Base-by-base conservation (phyloP, 495 filamentous ascomycete genomes). In the Baudoinia panamericana region DNA sequence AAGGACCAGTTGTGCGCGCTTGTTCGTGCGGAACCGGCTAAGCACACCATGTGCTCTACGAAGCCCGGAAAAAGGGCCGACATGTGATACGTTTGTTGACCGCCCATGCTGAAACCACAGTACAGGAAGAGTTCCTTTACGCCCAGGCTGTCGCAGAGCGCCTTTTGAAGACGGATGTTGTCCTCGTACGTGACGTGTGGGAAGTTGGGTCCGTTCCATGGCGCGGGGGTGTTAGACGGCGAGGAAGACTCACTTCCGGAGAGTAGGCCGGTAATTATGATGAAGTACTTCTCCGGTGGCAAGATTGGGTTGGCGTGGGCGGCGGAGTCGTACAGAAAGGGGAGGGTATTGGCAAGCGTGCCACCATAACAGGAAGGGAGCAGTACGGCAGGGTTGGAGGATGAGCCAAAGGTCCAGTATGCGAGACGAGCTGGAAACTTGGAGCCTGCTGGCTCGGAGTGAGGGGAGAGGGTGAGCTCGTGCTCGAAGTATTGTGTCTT, bases 41-140 rank as follows among this genome's bases (percentile, higher is more conserved):
- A 56, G 0, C 55, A 45, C 10, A 68, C 54, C 21, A 53, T 54
- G 41, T 57, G 48, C 32, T 60, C 48, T 19, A 64, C 54, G 38
- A 68, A 66, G 13, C 54, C 31, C 0, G 63, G 61, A 31, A 59
- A 66, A 39, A 69, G 51, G 11, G 50, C 51, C 8, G 48, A 50
- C 58, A 62, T 63, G 48, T 70, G 55, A 43, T 68, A 70, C n/a
- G 67, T 56, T 41, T 64, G 59, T 43, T 67, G 64, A 8, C 63
- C 66, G 43, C 61, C 67, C 67, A 70, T 70, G 32, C 53, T 59
- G 55, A 68, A 70, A 23, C 67, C 67, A 11, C 62, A 50, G 45
- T 56, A 56, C 24, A 54, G 34, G 41, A 45, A 46, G 11, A 56
- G 37, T n/a, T 51, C 43, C 23, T 40, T 32, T 11, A 56, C 39